These are phyloP conservation scores for Sanghuangporus weigelae DNA, from an alignment of 1,284 basidiomycete genomes.

Conservation along the genomic window DNA sequence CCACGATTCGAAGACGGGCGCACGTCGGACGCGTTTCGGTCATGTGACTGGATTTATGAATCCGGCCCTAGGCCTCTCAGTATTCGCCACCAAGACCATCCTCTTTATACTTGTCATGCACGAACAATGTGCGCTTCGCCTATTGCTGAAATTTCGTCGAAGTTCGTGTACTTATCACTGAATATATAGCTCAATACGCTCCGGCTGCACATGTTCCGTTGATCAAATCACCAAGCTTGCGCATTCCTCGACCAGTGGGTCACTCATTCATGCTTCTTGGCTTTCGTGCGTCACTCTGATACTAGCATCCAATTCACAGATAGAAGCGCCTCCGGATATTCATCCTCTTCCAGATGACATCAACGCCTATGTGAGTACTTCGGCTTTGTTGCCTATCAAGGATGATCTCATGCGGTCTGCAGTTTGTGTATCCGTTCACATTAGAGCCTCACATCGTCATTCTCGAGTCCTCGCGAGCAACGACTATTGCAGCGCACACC, in stretches of 20 bases:
- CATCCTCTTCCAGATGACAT: constrained; percentile 89
- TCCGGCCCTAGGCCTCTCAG: no score
- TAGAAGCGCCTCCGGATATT: constrained; percentile 81
- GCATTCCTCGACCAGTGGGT: constrained; percentile 74
- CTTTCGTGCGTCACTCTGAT: not conserved
- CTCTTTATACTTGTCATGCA: not conserved
- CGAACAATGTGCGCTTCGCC: not conserved
- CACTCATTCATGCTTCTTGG: not conserved
- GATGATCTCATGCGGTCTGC: constrained; percentile 1
- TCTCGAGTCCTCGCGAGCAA: constrained; percentile 62
- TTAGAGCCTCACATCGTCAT: constrained; percentile 81
- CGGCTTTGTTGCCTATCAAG: not conserved
- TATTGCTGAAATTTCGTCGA: not conserved
- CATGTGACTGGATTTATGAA: not conserved
- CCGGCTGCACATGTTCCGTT: constrained; percentile 72
- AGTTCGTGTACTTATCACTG: not conserved
- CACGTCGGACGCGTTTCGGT: constrained; percentile 45
- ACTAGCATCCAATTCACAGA: constrained; percentile 36
- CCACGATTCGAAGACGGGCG: constrained; percentile 22
- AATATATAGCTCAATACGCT: constrained; percentile 52
- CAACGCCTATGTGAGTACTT: constrained; percentile 70
- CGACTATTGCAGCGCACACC: constrained; percentile 59
- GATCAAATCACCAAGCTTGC: constrained; percentile 88
- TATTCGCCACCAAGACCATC: not conserved
- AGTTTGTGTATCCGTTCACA: constrained; percentile 95